Conservation (phyloP, 2,329 filamentous ascomycete species). For the Xylaria sp. region DNA sequence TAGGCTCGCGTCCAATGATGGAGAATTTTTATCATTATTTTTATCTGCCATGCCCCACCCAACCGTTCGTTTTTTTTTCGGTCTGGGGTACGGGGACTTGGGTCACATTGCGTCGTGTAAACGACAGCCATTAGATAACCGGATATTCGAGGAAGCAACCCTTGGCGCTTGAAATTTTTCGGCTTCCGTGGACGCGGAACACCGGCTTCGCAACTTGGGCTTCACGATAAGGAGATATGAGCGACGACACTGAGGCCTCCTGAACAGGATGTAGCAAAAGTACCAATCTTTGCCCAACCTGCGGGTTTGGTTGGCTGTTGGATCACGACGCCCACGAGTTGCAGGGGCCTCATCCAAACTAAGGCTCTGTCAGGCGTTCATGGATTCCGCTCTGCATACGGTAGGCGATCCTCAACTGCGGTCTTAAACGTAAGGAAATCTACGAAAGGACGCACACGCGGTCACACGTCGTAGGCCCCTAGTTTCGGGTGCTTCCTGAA, state of each 20-base stretch:
- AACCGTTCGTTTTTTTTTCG: conserved; percentile 13
- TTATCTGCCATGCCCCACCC: conserved; percentile 21
- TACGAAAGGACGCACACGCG: neutral
- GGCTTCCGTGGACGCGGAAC: conserved; percentile 9
- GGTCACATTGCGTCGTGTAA: conserved; percentile 31
- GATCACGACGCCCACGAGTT: neutral
- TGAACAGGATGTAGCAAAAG: neutral
- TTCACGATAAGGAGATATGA: neutral
- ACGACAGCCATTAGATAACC: conserved; percentile 8
- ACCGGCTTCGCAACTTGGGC: neutral
- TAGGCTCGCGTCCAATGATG: conserved; percentile 25
- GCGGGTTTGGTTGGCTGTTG: neutral
- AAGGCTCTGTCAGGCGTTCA: neutral
- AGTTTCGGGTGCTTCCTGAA: conserved; percentile 64
- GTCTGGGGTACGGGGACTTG: conserved; percentile 21
- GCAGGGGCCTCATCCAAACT: neutral
- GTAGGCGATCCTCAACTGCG: conserved; percentile 4
- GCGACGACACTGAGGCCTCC: neutral
- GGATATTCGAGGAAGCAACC: conserved; percentile 1
- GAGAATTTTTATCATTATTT: conserved; percentile 15
- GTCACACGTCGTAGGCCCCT: conserved; percentile 6
- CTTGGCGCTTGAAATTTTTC: neutral
- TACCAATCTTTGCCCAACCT: neutral
- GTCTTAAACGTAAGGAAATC: conserved; percentile 33
- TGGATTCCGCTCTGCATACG: neutral